phyloP scores from a whole-genome alignment of 805 yeast species.

The Yamadazyma paraphyllophila region DNA sequence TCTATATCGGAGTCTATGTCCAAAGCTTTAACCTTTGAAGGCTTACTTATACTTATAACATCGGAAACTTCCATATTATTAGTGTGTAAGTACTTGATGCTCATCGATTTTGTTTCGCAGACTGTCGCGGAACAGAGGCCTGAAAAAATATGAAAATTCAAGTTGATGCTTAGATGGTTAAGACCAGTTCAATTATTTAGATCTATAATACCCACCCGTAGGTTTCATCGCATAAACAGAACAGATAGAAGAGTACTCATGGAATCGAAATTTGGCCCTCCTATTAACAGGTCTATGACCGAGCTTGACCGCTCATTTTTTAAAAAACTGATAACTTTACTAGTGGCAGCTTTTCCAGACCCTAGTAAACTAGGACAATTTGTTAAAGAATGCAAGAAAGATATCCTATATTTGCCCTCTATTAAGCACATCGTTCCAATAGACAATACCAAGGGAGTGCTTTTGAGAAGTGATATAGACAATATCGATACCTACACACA shows the following conservation, averaged over 20 bases:
- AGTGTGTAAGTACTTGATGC: not conserved
- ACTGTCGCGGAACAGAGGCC: not conserved
- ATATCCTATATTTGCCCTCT: conserved; percentile 68
- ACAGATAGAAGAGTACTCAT: conserved; percentile 27
- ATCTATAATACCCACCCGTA: not conserved
- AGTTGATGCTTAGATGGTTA: conserved; percentile 10
- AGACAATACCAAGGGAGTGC: conserved; percentile 47
- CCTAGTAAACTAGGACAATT: conserved; percentile 60
- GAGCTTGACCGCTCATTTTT: conserved; percentile 68
- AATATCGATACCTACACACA: conserved; percentile 15
- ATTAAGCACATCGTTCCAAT: conserved; percentile 61
- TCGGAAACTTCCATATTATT: conserved; percentile 21
- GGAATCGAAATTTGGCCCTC: conserved; percentile 51
- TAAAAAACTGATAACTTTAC: conserved; percentile 51
- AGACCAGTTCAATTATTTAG: conserved; percentile 1
- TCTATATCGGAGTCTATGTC: conserved; percentile 37
- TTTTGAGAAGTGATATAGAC: conserved; percentile 49
- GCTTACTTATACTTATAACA: conserved; percentile 39
- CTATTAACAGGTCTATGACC: conserved; percentile 63
- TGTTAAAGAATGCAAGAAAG: conserved; percentile 55
- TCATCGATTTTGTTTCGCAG: conserved; percentile 8
- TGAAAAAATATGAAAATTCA: not conserved
- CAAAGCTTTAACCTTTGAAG: conserved; percentile 13
- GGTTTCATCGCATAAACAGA: conserved; percentile 19
- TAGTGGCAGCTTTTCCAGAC: conserved; percentile 69